Conservation (phyloP, 2,329 filamentous ascomycete species). For the Phyllosticta ampelicida region DNA sequence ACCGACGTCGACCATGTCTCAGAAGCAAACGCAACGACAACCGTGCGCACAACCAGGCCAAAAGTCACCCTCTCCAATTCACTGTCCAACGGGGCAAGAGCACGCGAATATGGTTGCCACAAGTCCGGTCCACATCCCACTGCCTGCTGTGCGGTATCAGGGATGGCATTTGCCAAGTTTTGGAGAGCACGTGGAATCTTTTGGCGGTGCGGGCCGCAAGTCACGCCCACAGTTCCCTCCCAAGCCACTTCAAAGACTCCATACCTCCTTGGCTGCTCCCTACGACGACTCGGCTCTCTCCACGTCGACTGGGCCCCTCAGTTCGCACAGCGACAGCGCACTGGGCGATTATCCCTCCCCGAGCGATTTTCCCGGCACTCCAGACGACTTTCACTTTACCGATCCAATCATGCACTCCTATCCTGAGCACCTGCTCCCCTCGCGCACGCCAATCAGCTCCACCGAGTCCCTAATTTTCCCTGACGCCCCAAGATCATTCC, state of each 20-base stretch:
- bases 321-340: slow-evolving; percentile 35
- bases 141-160: slow-evolving; percentile 20
- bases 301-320: slow-evolving; percentile 35
- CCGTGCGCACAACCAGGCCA: neutral
- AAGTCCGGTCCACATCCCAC: slow-evolving; percentile 31
- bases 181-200: slow-evolving; percentile 28
- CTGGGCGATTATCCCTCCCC: slow-evolving; percentile 34
- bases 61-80: slow-evolving; percentile 9
- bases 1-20: neutral
- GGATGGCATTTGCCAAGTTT: slow-evolving; percentile 30
- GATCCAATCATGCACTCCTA: slow-evolving; percentile 28
- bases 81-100: slow-evolving; percentile 18
- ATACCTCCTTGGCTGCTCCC: slow-evolving; percentile 30
- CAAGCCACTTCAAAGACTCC: slow-evolving; percentile 32
- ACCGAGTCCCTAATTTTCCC: slow-evolving; percentile 27
- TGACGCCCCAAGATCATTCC: slow-evolving; percentile 25
- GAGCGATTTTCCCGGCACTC: slow-evolving; percentile 36
- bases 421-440: slow-evolving; percentile 22
- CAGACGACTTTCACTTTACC: slow-evolving; percentile 32
- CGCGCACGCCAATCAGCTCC: slow-evolving; percentile 27
- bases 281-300: slow-evolving; percentile 34
- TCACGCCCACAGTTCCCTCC: slow-evolving; percentile 27
- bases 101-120: slow-evolving; percentile 27
- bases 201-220: slow-evolving; percentile 26
- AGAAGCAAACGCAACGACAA: neutral